Percentiles rank a stretch among this genome's conserved stretches.
Evolutionary conservation across 148 eudicot genomes (phyloP).

Genomic region (Amaranthus hypochondriacus): DNA sequence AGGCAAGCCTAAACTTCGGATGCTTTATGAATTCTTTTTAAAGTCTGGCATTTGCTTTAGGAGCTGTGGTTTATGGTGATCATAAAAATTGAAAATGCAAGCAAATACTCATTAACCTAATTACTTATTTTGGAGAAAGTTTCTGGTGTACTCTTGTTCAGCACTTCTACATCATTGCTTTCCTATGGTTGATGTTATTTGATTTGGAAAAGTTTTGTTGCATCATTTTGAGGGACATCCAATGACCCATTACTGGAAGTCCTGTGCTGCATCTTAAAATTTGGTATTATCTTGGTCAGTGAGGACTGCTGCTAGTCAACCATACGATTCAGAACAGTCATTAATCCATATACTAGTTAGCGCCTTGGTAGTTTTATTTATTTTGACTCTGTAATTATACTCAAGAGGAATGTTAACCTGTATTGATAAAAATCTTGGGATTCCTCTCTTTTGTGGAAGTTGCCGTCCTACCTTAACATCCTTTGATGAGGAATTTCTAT

Average conservation of each 20-base stretch:
- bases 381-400: slow-evolving; percentile 30
- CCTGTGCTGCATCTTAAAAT: slow-evolving; percentile 31
- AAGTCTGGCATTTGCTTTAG: slow-evolving; percentile 42
- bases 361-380: slow-evolving; percentile 34
- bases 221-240: slow-evolving; percentile 30
- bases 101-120: slow-evolving; percentile 26
- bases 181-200: slow-evolving; percentile 23
- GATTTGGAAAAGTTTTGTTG: slow-evolving; percentile 21
- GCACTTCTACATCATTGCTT: slow-evolving; percentile 19
- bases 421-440: slow-evolving; percentile 36
- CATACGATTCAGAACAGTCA: slow-evolving; percentile 22
- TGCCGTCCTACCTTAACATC: slow-evolving; percentile 31
- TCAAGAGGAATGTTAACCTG: slow-evolving; percentile 36
- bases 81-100: slow-evolving; percentile 23
- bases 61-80: slow-evolving; percentile 37
- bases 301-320: slow-evolving; percentile 38
- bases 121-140: slow-evolving; percentile 36
- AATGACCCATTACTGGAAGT: slow-evolving; percentile 19
- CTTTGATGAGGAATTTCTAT: slow-evolving; percentile 41
- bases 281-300: slow-evolving; percentile 16
- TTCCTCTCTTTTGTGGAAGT: slow-evolving; percentile 25
- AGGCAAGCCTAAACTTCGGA: slow-evolving; percentile 93
- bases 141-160: slow-evolving; percentile 23
- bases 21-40: slow-evolving; percentile 44
- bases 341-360: slow-evolving; percentile 21